These are phyloP conservation scores for Trametes cinnabarina DNA, from an alignment of 768 basidiomycete genomes.

Conservation along the genomic window DNA sequence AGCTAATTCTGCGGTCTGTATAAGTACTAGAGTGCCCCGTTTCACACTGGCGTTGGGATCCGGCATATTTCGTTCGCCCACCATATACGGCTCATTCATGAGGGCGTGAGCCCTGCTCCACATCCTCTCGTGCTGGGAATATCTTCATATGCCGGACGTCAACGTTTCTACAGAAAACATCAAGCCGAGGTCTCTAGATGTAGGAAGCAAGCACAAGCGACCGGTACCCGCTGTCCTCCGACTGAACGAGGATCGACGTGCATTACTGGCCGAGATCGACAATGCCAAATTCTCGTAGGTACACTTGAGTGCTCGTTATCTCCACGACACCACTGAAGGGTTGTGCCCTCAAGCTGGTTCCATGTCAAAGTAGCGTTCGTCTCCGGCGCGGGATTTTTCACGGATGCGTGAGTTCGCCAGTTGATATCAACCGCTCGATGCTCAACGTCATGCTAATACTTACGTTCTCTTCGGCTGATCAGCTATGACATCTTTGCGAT, in stretches of 20 bases:
- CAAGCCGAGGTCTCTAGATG: conserved; percentile 2
- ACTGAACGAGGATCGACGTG: conserved; percentile 39
- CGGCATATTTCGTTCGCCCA: neutral
- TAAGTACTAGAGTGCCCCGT: conserved; percentile 3
- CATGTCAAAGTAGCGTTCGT: conserved; percentile 46
- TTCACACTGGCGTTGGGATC: neutral
- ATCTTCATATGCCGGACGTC: neutral
- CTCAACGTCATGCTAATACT: neutral
- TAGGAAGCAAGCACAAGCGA: neutral
- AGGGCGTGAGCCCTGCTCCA: conserved; percentile 2
- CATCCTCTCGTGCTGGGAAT: neutral
- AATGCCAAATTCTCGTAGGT: conserved; percentile 46
- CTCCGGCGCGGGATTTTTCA: conserved; percentile 34
- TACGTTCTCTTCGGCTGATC: neutral
- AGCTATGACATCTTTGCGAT: conserved; percentile 43
- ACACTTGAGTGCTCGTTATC: too few species aligned
- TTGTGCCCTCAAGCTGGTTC: conserved; percentile 38
- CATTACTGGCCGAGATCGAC: conserved; percentile 50
- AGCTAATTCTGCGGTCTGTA: conserved; percentile 3
- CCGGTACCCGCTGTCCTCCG: neutral
- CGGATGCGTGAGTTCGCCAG: conserved; percentile 26
- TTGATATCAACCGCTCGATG: too few species aligned
- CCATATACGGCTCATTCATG: neutral
- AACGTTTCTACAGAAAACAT: neutral
- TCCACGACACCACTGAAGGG: too few species aligned